Evolutionary conservation across 768 basidiomycete genomes (phyloP).

Genomic region (Tricholoma hemisulphureum): DNA sequence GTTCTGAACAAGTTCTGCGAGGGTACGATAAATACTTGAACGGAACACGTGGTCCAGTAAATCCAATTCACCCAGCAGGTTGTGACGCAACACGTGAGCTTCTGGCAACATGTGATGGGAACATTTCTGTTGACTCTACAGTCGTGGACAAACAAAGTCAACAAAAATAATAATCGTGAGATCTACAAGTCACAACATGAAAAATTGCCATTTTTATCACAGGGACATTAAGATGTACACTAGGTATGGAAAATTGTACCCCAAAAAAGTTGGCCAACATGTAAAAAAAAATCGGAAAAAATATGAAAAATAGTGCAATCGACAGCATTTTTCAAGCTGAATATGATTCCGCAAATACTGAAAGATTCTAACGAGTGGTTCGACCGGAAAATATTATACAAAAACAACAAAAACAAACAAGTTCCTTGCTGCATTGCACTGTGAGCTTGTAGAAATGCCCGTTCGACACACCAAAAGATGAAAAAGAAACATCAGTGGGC

Average conservation of each 20-base stretch:
- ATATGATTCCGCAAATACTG: not conserved
- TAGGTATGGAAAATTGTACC: not conserved
- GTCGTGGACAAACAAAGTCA: no score
- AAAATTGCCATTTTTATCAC: not conserved
- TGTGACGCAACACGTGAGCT: no score
- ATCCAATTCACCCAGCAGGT: no score
- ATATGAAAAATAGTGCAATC: conserved; percentile 4
- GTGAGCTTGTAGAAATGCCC: not conserved
- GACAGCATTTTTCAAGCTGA: not conserved
- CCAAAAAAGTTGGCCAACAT: conserved; percentile 2
- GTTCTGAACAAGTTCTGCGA: no score
- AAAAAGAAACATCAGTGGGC: no score
- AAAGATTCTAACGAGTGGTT: not conserved
- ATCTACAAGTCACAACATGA: not conserved
- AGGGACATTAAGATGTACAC: not conserved
- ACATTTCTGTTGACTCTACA: no score
- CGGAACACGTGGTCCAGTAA: no score
- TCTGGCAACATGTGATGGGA: no score
- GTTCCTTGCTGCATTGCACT: not conserved
- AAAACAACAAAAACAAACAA: no score
- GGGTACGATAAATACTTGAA: no score
- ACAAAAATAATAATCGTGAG: not conserved
- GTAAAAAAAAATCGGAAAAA: conserved; percentile 7
- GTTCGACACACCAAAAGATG: not conserved
- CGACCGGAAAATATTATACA: not conserved